These are phyloP conservation scores for Xerocomellus intermedius DNA, from an alignment of 768 basidiomycete species.

Conservation along the genomic window DNA sequence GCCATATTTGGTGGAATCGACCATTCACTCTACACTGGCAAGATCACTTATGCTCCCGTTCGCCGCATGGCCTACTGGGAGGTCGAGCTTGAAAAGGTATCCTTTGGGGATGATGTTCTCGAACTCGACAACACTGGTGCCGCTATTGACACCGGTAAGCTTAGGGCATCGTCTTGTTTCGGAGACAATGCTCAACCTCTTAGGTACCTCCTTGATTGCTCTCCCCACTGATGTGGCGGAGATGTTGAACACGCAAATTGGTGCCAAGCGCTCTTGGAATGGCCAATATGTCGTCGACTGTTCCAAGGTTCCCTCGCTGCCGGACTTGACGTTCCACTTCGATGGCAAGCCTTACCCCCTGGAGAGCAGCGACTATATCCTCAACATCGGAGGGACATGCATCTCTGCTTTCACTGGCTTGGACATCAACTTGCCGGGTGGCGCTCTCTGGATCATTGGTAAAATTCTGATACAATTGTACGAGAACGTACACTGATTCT, in stretches of 20 bases:
- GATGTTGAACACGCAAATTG: slow-evolving; percentile 95
- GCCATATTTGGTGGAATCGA: slow-evolving; percentile 93
- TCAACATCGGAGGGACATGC: slow-evolving; percentile 89
- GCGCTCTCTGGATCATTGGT: slow-evolving; percentile 90
- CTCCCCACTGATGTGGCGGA: slow-evolving; percentile 94
- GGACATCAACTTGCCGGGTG: slow-evolving; percentile 82
- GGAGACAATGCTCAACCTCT: slow-evolving; percentile 2
- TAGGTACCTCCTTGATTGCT: slow-evolving; percentile 91
- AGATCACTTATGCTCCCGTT: slow-evolving; percentile 83
- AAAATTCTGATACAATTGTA: slow-evolving; percentile 17
- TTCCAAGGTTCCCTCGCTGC: slow-evolving; percentile 76
- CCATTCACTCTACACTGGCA: slow-evolving; percentile 67
- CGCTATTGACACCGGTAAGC: slow-evolving; percentile 81
- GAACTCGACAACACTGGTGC: slow-evolving; percentile 94
- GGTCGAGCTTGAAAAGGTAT: slow-evolving; percentile 85
- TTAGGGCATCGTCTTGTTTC: neutral
- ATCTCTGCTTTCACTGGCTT: slow-evolving; percentile 91
- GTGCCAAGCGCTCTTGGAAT: slow-evolving; percentile 92
- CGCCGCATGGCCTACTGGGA: slow-evolving; percentile 98
- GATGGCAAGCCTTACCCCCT: slow-evolving; percentile 76
- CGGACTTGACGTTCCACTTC: slow-evolving; percentile 83
- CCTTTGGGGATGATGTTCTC: slow-evolving; percentile 82
- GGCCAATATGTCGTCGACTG: slow-evolving; percentile 95
- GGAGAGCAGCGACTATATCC: slow-evolving; percentile 82
- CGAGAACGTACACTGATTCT: slow-evolving; percentile 7